phyloP scores from a whole-genome alignment of 2,329 filamentous ascomycete species.

The Fusarium zealandicum region DNA sequence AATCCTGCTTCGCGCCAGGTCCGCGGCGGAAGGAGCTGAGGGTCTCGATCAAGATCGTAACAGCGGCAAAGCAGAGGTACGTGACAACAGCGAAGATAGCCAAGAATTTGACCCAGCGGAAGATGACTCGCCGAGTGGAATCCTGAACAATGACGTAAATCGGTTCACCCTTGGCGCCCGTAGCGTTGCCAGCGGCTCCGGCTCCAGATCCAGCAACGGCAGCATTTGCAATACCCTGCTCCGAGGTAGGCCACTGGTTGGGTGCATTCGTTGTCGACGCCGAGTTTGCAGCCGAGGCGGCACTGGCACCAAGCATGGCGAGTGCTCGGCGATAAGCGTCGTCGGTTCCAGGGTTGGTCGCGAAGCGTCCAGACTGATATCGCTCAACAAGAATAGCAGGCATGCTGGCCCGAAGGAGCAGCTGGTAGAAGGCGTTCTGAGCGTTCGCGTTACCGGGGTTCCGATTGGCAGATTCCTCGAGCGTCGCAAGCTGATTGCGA shows the following conservation, averaged over 20 bases:
- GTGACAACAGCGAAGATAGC: conserved; percentile 78
- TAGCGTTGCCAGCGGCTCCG: conserved; percentile 42
- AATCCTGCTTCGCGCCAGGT: conserved; percentile 73
- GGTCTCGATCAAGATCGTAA: conserved; percentile 84
- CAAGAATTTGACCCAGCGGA: conserved; percentile 91
- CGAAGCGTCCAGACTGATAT: conserved; percentile 86
- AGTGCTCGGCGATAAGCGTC: conserved; percentile 81
- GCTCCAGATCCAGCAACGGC: conserved; percentile 35
- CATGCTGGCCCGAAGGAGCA: conserved; percentile 90
- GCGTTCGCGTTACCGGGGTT: conserved; percentile 86
- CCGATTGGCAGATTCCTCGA: conserved; percentile 91
- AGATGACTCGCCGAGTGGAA: conserved; percentile 77
- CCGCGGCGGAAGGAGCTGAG: conserved; percentile 78
- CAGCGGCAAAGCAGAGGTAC: conserved; percentile 79
- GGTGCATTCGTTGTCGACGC: conserved; percentile 27
- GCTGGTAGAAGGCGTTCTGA: conserved; percentile 93
- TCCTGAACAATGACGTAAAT: conserved; percentile 97
- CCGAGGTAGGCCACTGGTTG: conserved; percentile 43
- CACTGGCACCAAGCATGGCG: conserved; percentile 44
- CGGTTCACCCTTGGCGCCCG: conserved; percentile 81
- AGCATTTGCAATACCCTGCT: conserved; percentile 43
- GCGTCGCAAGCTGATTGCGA: conserved; percentile 76
- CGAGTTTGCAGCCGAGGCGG: conserved; percentile 37
- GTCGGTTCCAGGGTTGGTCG: conserved; percentile 79
- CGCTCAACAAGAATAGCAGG: conserved; percentile 90